These are phyloP conservation scores for Pilaira anomala DNA, from an alignment of 192 early-diverging fungal genomes.

Conservation along the genomic window DNA sequence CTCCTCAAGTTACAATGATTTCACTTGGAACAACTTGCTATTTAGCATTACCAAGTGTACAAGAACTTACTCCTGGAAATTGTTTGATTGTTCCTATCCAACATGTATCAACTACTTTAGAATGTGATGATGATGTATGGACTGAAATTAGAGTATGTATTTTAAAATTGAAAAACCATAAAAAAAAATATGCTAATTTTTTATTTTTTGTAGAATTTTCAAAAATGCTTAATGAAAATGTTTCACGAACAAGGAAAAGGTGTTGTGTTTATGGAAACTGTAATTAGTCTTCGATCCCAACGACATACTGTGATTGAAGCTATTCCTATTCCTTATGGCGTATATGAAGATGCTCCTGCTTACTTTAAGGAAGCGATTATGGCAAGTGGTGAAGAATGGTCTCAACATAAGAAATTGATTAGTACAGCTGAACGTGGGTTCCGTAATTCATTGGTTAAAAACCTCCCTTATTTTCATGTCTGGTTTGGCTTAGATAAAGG, in stretches of 20 bases:
- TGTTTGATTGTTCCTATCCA: slow-evolving; percentile 90
- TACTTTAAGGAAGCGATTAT: slow-evolving; percentile 89
- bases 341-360: slow-evolving; percentile 71
- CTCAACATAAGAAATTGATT: slow-evolving; percentile 77
- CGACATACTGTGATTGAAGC: slow-evolving; percentile 89
- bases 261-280: slow-evolving; percentile 89
- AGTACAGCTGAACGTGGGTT: slow-evolving; percentile 72
- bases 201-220: slow-evolving; percentile 67
- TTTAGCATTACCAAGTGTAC: slow-evolving; percentile 69
- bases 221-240: slow-evolving; percentile 92
- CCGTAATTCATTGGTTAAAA: slow-evolving; percentile 63
- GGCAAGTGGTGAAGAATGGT: slow-evolving; percentile 82
- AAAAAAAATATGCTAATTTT: neutral
- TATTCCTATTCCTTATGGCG: slow-evolving; percentile 81
- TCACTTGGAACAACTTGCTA: slow-evolving; percentile 76
- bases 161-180: neutral
- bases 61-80: slow-evolving; percentile 79
- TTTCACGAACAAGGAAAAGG: slow-evolving; percentile 65
- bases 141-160: slow-evolving; percentile 78
- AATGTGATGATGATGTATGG: slow-evolving; percentile 90
- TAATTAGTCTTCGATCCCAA: slow-evolving; percentile 69
- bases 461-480: slow-evolving; percentile 95
- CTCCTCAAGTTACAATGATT: slow-evolving; percentile 68
- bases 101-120: slow-evolving; percentile 77
- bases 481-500: slow-evolving; percentile 91